A percentile compares a stretch with the other conserved stretches of the same genome.
These are phyloP conservation scores for Malania oleifera DNA, from an alignment of 164 flowering plant genomes.

Conservation along the genomic window DNA sequence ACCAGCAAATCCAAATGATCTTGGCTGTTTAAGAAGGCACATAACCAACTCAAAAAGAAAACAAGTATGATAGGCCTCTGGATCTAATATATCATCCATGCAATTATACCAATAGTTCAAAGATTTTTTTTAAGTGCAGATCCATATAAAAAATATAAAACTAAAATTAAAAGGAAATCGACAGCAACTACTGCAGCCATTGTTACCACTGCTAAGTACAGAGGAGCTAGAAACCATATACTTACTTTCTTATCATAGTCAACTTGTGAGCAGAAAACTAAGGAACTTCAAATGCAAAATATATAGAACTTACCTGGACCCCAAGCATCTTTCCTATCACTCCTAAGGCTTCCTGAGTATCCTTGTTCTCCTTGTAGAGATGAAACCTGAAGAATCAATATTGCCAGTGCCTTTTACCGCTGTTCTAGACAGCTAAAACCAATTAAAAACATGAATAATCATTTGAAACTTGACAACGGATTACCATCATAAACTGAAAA, in stretches of 20 bases:
- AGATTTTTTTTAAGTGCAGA: no score
- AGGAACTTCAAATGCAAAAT: background rate
- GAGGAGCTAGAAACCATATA: no score
- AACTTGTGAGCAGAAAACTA: background rate
- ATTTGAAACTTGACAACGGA: background rate
- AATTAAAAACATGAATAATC: background rate
- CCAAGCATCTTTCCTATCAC: constrained; percentile 97
- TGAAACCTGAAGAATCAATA: constrained; percentile 60
- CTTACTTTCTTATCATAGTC: no score
- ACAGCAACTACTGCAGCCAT: no score
- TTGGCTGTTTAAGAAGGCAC: constrained; percentile 49
- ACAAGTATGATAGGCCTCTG: background rate
- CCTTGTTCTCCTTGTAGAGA: constrained; percentile 97
- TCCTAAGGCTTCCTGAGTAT: constrained; percentile 89
- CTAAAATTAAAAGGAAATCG: no score
- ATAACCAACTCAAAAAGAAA: background rate
- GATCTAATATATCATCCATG: background rate
- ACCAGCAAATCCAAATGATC: constrained; percentile 94
- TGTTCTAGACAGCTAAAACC: background rate
- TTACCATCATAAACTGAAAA: background rate
- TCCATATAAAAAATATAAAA: no score
- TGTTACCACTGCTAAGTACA: no score
- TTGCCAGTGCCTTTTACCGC: background rate
- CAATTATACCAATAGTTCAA: no score
- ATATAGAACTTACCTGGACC: constrained; percentile 50